Percentiles rank a stretch among this genome's conserved stretches.
These are phyloP conservation scores for Anthoceros angustus DNA, from an alignment of 225 moss, liverwort and hornwort genomes.

Conservation along the genomic window DNA sequence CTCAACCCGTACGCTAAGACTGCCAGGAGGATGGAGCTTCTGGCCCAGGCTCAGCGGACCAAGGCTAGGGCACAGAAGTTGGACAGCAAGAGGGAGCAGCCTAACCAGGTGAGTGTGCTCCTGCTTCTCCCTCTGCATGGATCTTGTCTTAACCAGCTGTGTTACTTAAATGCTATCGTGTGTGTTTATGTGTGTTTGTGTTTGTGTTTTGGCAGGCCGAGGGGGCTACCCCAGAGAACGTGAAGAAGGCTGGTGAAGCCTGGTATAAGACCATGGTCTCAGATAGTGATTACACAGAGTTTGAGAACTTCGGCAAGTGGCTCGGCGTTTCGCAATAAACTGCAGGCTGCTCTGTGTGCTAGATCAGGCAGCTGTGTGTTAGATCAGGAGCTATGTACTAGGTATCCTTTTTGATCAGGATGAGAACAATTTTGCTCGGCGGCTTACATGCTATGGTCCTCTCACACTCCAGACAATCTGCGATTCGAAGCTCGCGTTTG, in stretches of 20 bases:
- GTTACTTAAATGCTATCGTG: too few relatives aligned
- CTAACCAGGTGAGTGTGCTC: conserved; percentile 23
- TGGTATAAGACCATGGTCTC: conserved; percentile 90
- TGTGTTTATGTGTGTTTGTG: neutral
- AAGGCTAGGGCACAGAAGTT: conserved; percentile 71
- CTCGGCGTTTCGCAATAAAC: conserved; percentile 60
- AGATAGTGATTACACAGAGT: conserved; percentile 72
- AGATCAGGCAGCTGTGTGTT: too few relatives aligned
- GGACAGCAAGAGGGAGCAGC: conserved; percentile 50
- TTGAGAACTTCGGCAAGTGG: conserved; percentile 78
- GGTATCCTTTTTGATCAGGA: too few relatives aligned
- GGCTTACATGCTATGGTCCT: too few relatives aligned
- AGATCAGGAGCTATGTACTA: too few relatives aligned
- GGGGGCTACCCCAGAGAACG: conserved; percentile 37
- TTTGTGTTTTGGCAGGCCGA: conserved; percentile 28
- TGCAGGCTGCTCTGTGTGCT: neutral
- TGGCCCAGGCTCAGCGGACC: conserved; percentile 57
- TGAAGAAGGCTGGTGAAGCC: conserved; percentile 62
- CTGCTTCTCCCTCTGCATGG: too few relatives aligned
- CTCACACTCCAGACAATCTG: too few relatives aligned
- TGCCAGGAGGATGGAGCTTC: conserved; percentile 69
- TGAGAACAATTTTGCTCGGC: too few relatives aligned
- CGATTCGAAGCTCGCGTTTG: too few relatives aligned
- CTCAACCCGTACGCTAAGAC: conserved; percentile 82
- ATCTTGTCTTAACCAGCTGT: too few relatives aligned